phyloP scores from a whole-genome alignment of 1,139 yeast genomes.

The Suhomyces wounanorum region DNA sequence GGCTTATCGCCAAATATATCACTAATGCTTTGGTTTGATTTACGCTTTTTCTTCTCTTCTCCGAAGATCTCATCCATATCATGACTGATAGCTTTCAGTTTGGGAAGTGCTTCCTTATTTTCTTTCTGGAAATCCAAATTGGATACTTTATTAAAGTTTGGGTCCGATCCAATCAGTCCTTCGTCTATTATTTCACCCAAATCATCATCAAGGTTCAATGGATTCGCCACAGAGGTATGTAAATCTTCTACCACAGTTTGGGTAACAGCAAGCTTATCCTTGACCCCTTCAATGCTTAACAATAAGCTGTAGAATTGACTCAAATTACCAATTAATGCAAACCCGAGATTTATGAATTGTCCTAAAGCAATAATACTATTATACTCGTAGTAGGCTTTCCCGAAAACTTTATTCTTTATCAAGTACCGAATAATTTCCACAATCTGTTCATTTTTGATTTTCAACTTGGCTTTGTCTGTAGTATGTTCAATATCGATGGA shows the following conservation, averaged over 20 bases:
- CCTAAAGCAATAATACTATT: slow-evolving; percentile 73
- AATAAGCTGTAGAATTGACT: slow-evolving; percentile 48
- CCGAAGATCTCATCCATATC: slow-evolving; percentile 23
- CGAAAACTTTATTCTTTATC: slow-evolving; percentile 39
- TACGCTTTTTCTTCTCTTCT: slow-evolving; percentile 29
- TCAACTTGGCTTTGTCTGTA: slow-evolving; percentile 21
- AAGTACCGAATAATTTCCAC: slow-evolving; percentile 36
- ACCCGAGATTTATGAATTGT: slow-evolving; percentile 75
- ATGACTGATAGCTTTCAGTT: background rate
- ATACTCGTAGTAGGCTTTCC: slow-evolving; percentile 59
- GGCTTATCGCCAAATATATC: slow-evolving; percentile 27
- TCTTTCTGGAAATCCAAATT: background rate
- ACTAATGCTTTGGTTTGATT: slow-evolving; percentile 19
- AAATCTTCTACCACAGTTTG: background rate
- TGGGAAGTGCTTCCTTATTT: background rate
- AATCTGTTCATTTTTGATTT: slow-evolving; percentile 20
- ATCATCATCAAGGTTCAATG: slow-evolving; percentile 11
- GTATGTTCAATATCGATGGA: slow-evolving; percentile 23
- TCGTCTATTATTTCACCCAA: slow-evolving; percentile 5
- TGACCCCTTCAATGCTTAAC: slow-evolving; percentile 24
- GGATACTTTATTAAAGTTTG: background rate
- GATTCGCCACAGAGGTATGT: background rate
- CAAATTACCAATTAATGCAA: slow-evolving; percentile 62
- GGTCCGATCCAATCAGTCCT: background rate
- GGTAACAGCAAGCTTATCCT: background rate